Base-by-base conservation (phyloP, 495 filamentous ascomycete genomes). In the Letharia columbiana region DNA sequence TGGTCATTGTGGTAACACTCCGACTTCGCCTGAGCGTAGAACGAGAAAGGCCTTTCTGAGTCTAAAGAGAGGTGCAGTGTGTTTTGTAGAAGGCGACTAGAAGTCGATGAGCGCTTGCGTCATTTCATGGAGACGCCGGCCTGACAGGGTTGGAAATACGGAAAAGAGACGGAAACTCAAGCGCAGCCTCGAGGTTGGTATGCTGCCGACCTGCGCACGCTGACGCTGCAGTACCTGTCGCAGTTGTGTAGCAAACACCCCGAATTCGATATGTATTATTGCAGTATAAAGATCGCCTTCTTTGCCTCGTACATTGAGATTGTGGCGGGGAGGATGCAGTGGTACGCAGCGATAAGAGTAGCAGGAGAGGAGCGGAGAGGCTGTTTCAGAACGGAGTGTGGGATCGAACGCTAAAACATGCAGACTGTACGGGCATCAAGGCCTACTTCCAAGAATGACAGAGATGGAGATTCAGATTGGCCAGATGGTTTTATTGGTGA, bases 1-100 rank as follows among this genome's bases (percentile, higher is more conserved):
- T 77, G 57, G 84, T 80, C 84, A 86, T 72, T 23, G 40, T 65
- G 66, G 52, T 40, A 45, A 61, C 39, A 35, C 41, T 17, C 49
- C n/a, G 39, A 45, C 40, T 58, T 54, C 44, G 50, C 50, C 28
- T 65, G 52, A 47, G 40, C 13, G 52, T 45, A 18, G 35, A 57
- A 33, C 23, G 50, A 20, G 20, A 37, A 15, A 13, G 2, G 37
- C 41, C 54, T 65, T 41, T 52, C 31, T 10, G 23, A 81, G 67
- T 39, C 66, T 74, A 18, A 71, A 71, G 74, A 80, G 78, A 6
- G 72, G 67, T 17, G 23, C 44, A 28, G 78, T 75, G 1, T 62
- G 61, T 1, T 76, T 69, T 0, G 23, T 6, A 80, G 64, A 17
- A 76, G 57, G 42, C 64, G 64, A 66, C 64, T 33, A 35, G 23